phyloP scores from a whole-genome alignment of 345 rosid species.

The Capsella bursapastoris region DNA sequence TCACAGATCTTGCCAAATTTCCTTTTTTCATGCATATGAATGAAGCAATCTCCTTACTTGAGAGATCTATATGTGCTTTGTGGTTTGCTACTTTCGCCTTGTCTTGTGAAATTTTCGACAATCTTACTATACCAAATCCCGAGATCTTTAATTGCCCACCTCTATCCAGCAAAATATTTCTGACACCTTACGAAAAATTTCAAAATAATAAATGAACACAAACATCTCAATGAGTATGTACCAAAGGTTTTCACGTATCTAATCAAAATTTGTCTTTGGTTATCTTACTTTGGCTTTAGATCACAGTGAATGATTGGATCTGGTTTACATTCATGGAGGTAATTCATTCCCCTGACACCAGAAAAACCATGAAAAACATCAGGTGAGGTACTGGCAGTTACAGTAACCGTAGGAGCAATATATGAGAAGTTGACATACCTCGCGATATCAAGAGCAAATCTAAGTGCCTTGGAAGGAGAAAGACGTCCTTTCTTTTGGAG shows the following conservation, averaged over 20 bases:
- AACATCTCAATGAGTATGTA: constrained; percentile 44
- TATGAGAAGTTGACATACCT: constrained; percentile 53
- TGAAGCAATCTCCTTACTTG: constrained; percentile 58
- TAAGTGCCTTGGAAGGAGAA: constrained; percentile 73
- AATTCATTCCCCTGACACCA: constrained; percentile 71
- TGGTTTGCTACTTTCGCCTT: constrained; percentile 61
- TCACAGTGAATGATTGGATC: constrained; percentile 89
- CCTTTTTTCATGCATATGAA: neutral
- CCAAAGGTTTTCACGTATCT: constrained; percentile 17
- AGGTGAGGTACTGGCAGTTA: neutral
- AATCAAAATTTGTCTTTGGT: constrained; percentile 49
- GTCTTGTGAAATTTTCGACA: constrained; percentile 61
- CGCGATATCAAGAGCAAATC: constrained; percentile 90
- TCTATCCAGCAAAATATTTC: constrained; percentile 97
- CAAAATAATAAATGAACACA: constrained; percentile 64
- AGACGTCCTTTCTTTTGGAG: constrained; percentile 87
- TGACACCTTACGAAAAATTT: constrained; percentile 91
- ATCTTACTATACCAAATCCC: constrained; percentile 74
- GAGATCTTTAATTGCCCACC: constrained; percentile 81
- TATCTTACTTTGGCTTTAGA: constrained; percentile 93
- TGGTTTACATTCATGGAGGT: constrained; percentile 87
- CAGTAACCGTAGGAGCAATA: neutral
- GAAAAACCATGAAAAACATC: constrained; percentile 20
- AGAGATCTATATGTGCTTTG: constrained; percentile 49
- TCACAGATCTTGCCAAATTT: neutral